phyloP scores from a whole-genome alignment of 2,329 filamentous ascomycete species.

The Plenodomus biglobosus region DNA sequence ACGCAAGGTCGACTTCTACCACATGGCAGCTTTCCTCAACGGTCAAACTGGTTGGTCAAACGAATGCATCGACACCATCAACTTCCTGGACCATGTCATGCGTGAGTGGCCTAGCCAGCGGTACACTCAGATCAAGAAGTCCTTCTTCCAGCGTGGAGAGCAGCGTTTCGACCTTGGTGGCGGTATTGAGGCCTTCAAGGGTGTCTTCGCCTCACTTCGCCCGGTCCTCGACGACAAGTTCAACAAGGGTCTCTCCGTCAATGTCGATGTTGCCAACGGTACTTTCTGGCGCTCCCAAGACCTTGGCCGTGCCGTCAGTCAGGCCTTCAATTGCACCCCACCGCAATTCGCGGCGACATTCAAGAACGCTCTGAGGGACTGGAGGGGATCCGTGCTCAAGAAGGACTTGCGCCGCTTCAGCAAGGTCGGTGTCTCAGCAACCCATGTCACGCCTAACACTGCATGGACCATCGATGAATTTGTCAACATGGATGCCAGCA shows the following conservation, averaged over 20 bases:
- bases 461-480: constrained; percentile 57
- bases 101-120: constrained; percentile 73
- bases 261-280: constrained; percentile 88
- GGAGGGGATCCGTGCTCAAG: constrained; percentile 29
- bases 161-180: constrained; percentile 58
- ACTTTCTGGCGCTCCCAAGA: constrained; percentile 70
- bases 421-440: constrained; percentile 46
- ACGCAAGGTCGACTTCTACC: constrained; percentile 67
- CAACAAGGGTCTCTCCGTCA: constrained; percentile 71
- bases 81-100: constrained; percentile 87
- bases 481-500: constrained; percentile 45
- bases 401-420: constrained; percentile 48
- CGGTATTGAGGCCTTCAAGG: constrained; percentile 78
- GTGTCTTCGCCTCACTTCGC: constrained; percentile 83
- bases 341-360: constrained; percentile 18
- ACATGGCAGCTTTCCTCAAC: constrained; percentile 67
- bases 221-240: constrained; percentile 59
- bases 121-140: constrained; percentile 74
- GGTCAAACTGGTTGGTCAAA: constrained; percentile 54
- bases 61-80: constrained; percentile 75
- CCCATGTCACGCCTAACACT: constrained; percentile 43
- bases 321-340: constrained; percentile 31
- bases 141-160: constrained; percentile 69
- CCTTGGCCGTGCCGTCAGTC: constrained; percentile 39
- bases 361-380: constrained; percentile 27